Conservation (phyloP, 2,329 filamentous ascomycete species). For the Ceratocystis harringtonii region DNA sequence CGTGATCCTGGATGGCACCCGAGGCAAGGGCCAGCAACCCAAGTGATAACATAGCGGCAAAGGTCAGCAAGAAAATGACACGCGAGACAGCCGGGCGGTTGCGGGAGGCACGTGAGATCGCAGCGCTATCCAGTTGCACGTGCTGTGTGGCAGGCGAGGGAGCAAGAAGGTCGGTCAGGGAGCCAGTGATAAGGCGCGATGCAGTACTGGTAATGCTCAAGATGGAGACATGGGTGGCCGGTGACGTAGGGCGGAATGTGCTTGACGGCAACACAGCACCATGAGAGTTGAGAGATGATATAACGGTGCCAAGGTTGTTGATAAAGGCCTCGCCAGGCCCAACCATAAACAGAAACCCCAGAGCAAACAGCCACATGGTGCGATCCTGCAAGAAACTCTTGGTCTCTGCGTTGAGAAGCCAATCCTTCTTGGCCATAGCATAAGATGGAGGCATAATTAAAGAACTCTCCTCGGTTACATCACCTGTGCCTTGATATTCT, state of each 20-base stretch:
- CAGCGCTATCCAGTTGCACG: conserved; percentile 30
- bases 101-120: conserved; percentile 21
- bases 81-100: conserved; percentile 52
- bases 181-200: conserved; percentile 79
- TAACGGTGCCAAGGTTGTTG: conserved; percentile 90
- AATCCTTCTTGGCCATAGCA: conserved; percentile 45
- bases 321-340: conserved; percentile 96
- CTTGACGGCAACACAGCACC: conserved; percentile 18
- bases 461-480: conserved; percentile 26
- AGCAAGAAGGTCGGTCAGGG: conserved; percentile 75
- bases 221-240: conserved; percentile 82
- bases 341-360: conserved; percentile 82
- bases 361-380: conserved; percentile 91
- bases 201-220: conserved; percentile 80
- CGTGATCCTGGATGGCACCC: conserved; percentile 57
- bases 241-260: conserved; percentile 35
- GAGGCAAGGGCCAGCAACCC: conserved; percentile 68
- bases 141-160: conserved; percentile 47
- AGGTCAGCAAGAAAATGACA: conserved; percentile 61
- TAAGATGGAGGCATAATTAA: background rate
- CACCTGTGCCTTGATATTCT: conserved; percentile 18
- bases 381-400: conserved; percentile 67
- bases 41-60: conserved; percentile 55
- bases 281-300: conserved; percentile 51
- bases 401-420: conserved; percentile 85